phyloP scores from a whole-genome alignment of 768 basidiomycete species.

The Brasilioporus rufonigricans region DNA sequence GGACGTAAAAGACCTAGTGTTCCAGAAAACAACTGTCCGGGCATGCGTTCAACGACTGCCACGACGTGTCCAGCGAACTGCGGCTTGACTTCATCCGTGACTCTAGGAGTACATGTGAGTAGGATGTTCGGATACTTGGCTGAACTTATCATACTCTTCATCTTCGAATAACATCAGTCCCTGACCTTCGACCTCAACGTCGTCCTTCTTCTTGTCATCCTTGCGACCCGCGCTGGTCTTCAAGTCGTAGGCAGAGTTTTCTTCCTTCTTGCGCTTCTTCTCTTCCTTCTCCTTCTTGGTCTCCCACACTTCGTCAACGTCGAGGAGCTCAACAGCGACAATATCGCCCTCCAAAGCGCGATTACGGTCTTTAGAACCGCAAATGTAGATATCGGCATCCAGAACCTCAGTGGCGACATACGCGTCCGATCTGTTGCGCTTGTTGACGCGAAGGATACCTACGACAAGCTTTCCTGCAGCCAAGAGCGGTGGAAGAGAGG shows the following conservation, averaged over 20 bases:
- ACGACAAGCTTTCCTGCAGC: conserved; percentile 97
- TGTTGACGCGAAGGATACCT: conserved; percentile 95
- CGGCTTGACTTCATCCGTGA: conserved; percentile 97
- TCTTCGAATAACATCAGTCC: conserved; percentile 96
- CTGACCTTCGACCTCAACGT: conserved; percentile 99
- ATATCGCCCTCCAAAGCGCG: conserved; percentile 98
- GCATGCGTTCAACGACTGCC: conserved; percentile 99
- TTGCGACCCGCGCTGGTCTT: conserved; percentile 74
- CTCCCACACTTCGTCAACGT: conserved; percentile 97
- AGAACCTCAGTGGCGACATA: conserved; percentile 98
- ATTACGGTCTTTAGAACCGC: conserved; percentile 98
- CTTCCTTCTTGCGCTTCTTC: conserved; percentile 99
- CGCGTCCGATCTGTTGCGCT: conserved; percentile 96
- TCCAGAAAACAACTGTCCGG: conserved; percentile 96
- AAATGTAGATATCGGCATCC: conserved; percentile 98
- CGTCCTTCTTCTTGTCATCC: conserved; percentile 99
- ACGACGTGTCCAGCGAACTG: conserved; percentile 99
- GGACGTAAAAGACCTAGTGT: conserved; percentile 93
- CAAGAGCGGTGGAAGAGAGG: conserved; percentile 92
- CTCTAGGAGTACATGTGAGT: conserved; percentile 45
- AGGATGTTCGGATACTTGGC: background rate
- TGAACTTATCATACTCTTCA: conserved; percentile 67
- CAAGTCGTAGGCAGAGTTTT: conserved; percentile 92
- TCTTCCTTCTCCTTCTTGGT: conserved; percentile 99
- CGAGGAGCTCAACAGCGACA: conserved; percentile 94